Base-by-base conservation (phyloP, 306 rosid genomes). In the Fragaria nilgerrensis region DNA sequence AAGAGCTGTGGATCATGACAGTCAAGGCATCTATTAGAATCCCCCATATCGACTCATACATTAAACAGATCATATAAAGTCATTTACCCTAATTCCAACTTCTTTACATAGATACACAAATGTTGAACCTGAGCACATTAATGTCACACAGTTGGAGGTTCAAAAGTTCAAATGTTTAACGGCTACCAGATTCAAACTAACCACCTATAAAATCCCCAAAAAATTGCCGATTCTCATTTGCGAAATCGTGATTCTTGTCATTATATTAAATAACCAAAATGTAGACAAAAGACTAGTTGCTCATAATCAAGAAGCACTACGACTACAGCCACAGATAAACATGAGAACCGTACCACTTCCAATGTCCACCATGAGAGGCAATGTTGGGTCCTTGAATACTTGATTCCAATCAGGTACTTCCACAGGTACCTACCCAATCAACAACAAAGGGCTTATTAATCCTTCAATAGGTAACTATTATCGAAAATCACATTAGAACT, bases 351-450 rank as follows among this genome's bases (percentile, higher is more conserved):
- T 87, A 90, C 98, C 98, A 76, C 96, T 87, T 87, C 98, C 98
- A 82, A 94, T 84, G 84, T 94, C 97, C 49, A 90, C 93, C 92
- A 86, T 90, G 77, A 94, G 97, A 15, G 98, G 98, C 85, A 94
- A 88, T 17, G 84, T 70, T 47, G 98, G 98, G 72, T 94, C 96
- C 14, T 83, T 86, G 84, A 92, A 90, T 48, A 90, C 88, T 68
- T 83, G 86, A 67, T 89, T 86, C 98, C 98, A 94, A 71, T 89
- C 90, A 15, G 97, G 95, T 50, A 83, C 92, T 83, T 85, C 75
- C 15, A 88, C 83, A 74, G 97, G 96, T 61, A 81, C 78, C 97
- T 92, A 84, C 68, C 39, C 73, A 56, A 47, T 19, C n/a, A 14
- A 74, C 14, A 11, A 70, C 63, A 74, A 71, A 73, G 65, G 11